Conservation (phyloP, 2,329 filamentous ascomycete species). For the Fusarium sambucinum region DNA sequence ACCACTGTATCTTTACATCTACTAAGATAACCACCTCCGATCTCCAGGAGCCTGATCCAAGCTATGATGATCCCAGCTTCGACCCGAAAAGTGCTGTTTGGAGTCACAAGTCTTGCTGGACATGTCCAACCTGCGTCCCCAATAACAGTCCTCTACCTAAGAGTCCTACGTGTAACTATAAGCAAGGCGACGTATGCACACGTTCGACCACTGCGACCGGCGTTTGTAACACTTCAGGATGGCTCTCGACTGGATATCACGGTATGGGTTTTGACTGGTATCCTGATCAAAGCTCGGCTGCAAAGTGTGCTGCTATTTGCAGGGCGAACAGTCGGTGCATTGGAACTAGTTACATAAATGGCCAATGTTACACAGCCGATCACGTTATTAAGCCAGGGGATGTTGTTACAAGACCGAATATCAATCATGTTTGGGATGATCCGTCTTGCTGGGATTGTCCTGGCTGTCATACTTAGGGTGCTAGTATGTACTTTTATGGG, state of each 20-base stretch:
- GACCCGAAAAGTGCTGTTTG: constrained; percentile 8
- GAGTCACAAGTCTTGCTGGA: constrained; percentile 20
- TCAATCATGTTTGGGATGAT: background rate
- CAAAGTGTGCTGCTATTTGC: background rate
- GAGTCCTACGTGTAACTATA: constrained; percentile 11
- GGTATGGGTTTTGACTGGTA: background rate
- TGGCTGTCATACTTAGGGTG: background rate
- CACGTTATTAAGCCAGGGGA: accelerated
- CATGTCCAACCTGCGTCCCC: constrained; percentile 5
- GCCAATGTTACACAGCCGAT: background rate
- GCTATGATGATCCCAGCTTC: background rate
- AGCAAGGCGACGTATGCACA: background rate
- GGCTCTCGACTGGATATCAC: background rate
- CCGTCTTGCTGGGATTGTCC: background rate
- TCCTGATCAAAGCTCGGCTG: background rate
- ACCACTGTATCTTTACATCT: constrained; percentile 17
- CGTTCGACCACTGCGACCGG: background rate
- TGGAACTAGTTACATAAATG: background rate
- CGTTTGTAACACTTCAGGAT: background rate
- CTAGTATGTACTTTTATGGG: too few relatives aligned
- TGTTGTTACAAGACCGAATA: background rate
- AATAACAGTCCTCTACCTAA: constrained; percentile 1
- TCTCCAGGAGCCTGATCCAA: background rate
- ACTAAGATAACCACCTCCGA: background rate
- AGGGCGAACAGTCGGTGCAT: background rate